phyloP scores from a whole-genome alignment of 2,329 filamentous ascomycete genomes.

The Mariannaea sp. region DNA sequence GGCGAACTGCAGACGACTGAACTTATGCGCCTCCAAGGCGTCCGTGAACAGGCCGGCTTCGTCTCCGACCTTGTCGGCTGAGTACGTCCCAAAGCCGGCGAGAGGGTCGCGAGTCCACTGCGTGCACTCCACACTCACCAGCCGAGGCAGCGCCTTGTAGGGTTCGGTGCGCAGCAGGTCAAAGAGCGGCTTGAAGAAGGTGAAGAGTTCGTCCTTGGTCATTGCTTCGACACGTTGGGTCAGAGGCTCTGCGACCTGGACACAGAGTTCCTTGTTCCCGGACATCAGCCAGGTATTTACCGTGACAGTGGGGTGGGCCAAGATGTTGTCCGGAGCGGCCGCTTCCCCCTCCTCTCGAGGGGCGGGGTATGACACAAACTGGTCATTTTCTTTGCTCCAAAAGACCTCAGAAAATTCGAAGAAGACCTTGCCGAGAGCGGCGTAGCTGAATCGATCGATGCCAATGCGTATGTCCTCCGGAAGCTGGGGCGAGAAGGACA shows the following conservation, averaged over 20 bases:
- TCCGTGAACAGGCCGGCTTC: slow-evolving; percentile 9
- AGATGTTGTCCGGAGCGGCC: slow-evolving; percentile 1
- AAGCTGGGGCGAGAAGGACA: slow-evolving; percentile 8
- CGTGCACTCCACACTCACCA: slow-evolving; percentile 12
- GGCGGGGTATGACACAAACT: slow-evolving; percentile 16
- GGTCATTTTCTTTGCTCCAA: slow-evolving; percentile 19
- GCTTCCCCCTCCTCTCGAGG: slow-evolving; percentile 1
- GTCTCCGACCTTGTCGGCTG: slow-evolving; percentile 18
- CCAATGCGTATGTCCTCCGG: slow-evolving; percentile 8
- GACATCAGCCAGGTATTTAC: slow-evolving; percentile 18
- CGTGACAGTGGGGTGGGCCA: slow-evolving; percentile 14
- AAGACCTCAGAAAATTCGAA: slow-evolving; percentile 20
- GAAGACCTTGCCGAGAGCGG: slow-evolving; percentile 16
- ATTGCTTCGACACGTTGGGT: slow-evolving; percentile 15
- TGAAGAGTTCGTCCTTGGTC: slow-evolving; percentile 6
- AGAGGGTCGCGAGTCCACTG: slow-evolving; percentile 15
- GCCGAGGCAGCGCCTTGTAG: slow-evolving; percentile 16
- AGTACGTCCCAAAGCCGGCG: slow-evolving; percentile 18
- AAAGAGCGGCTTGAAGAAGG: slow-evolving; percentile 18
- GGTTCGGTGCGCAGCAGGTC: slow-evolving; percentile 14
- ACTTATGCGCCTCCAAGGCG: slow-evolving; percentile 8
- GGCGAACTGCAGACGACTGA: slow-evolving; percentile 14
- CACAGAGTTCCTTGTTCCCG: slow-evolving; percentile 12
- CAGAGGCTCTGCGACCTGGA: slow-evolving; percentile 15
- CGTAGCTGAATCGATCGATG: slow-evolving; percentile 11